Base-by-base conservation (phyloP, 1,284 basidiomycete genomes). In the Melampsora americana region DNA sequence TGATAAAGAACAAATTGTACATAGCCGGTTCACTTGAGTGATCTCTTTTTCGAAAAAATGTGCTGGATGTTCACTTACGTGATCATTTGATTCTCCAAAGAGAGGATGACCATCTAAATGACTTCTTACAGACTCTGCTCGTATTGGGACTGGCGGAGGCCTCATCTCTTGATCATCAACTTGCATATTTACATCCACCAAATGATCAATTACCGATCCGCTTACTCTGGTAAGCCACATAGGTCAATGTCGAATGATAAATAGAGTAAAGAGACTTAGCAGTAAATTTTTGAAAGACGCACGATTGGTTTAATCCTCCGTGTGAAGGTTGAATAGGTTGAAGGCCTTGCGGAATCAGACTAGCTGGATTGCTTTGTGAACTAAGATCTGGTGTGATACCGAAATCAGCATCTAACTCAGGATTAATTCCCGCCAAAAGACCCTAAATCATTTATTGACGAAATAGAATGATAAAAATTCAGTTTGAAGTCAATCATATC, bases 361-460 rank as follows among this genome's bases (percentile, higher is more conserved):
- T 44, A 44, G 42, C 42, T 44, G 42, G 42, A 44, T 44, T 44
- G 16, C 42, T 44, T 44, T 44, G 42, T 3, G 42, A 44, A 3
- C 42, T 44, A 14, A 44, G 42, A 44, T 44, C 42, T 44, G 53
- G 53, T 28, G 28, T 56, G 4, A 56, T 56, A 30, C 61, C 61
- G 7, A 62, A 39, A 39, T 62, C 32, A 7, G 32, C 26, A n/a
- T 62, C 61, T n/a, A 62, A 35, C 11, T 62, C 28, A 7, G 61
- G 28, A 30, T 62, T 39, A 9, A 30, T 39, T 62, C 61, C 61
- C 3, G 61, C 61, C 26, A 62, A 39, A n/a, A 62, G 32, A 62
- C 32, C 61, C 61, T 62, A 28, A 44, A 44, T 44, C 42, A 11
- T 14, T 3, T 14, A 44, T 14, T 11, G 0, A 56, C 53, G 20